These are phyloP conservation scores for Alternaria arbusti DNA, from an alignment of 2,329 filamentous ascomycete species.

Conservation along the genomic window DNA sequence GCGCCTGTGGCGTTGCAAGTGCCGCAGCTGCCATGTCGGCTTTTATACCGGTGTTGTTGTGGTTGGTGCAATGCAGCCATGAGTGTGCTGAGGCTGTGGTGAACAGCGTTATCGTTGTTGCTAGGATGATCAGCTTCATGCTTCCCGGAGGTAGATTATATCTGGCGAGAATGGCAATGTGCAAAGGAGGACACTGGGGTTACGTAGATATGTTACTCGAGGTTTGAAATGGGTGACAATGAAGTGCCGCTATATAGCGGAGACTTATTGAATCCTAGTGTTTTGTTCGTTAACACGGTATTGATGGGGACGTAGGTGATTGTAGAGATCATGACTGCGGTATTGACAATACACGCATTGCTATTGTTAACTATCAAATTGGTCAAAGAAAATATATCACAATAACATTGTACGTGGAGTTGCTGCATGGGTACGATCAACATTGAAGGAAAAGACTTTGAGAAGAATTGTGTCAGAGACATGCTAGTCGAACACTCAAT, in stretches of 20 bases:
- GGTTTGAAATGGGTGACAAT: neutral
- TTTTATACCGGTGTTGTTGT: conserved; percentile 25
- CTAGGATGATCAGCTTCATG: neutral
- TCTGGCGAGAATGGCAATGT: rapidly evolving
- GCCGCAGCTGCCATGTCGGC: neutral
- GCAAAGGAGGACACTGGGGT: neutral
- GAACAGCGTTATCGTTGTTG: neutral
- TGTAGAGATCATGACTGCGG: neutral
- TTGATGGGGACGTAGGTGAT: neutral
- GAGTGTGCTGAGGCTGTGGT: conserved; percentile 25
- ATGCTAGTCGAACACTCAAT: neutral
- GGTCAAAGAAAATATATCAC: neutral
- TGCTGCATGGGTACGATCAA: neutral
- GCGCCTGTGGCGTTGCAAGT: neutral
- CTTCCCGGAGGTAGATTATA: too few relatives aligned
- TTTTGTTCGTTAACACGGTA: too few relatives aligned
- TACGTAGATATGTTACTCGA: neutral
- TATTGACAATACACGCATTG: neutral
- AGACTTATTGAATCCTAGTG: too few relatives aligned
- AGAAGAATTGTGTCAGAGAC: rapidly evolving
- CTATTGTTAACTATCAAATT: neutral
- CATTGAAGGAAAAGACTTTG: neutral
- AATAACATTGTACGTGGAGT: neutral
- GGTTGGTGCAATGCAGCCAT: conserved; percentile 33
- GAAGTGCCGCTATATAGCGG: neutral